Percentiles rank a stretch among this genome's conserved stretches.
Conservation (phyloP, 106 monocot genomes). For the Posidonia australis region DNA sequence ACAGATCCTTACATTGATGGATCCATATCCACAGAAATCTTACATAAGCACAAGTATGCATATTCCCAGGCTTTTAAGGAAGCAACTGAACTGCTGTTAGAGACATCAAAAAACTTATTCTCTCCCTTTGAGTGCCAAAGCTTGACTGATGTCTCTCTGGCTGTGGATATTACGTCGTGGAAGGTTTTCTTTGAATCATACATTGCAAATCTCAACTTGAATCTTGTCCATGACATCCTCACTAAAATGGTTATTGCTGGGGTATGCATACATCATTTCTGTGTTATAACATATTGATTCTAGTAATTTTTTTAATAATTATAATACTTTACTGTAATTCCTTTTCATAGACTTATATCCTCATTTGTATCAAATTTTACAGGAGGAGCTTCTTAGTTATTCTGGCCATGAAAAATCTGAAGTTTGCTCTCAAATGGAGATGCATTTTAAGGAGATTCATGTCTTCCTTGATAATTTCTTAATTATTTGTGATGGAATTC, state of each 20-base stretch:
- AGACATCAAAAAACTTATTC: constrained; percentile 18
- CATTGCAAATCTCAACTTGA: constrained; percentile 32
- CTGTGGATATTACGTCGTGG: constrained; percentile 45
- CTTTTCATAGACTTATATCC: neutral
- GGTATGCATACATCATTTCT: constrained; percentile 20
- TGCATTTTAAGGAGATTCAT: constrained; percentile 25
- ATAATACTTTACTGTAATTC: neutral
- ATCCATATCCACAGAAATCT: neutral
- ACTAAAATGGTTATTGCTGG: constrained; percentile 23
- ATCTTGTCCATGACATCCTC: constrained; percentile 30
- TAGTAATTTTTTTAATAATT: neutral
- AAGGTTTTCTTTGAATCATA: constrained; percentile 38
- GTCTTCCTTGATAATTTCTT: constrained; percentile 33
- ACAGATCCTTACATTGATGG: neutral
- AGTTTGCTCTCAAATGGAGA: constrained; percentile 26
- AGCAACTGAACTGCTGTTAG: constrained; percentile 13
- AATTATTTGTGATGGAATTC: constrained; percentile 32
- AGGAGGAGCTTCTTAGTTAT: constrained; percentile 34
- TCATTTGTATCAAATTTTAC: constrained; percentile 8
- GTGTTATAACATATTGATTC: constrained; percentile 1
- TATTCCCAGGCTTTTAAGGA: constrained; percentile 3
- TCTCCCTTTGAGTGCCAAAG: neutral
- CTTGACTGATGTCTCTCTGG: constrained; percentile 10
- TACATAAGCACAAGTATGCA: neutral
- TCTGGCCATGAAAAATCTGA: constrained; percentile 22